Evolutionary conservation across 2,329 filamentous ascomycete genomes (phyloP), one percentile per base, ranked within the genome.

Genomic region (Cylindrodendrum hubeiense): DNA sequence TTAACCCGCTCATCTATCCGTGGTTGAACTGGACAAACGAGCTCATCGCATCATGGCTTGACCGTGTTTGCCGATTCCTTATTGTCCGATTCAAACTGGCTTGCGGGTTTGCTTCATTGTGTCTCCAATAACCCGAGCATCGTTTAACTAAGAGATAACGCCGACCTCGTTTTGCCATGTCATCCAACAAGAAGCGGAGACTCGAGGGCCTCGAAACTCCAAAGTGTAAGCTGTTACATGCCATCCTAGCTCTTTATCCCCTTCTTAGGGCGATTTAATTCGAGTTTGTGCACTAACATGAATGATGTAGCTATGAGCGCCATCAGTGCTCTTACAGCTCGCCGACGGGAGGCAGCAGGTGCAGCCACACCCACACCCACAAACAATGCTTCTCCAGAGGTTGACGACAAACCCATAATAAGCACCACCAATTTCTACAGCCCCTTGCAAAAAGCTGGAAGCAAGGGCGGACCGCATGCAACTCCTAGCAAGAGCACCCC

Each of bases 291-390:
- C 4, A 12, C 47, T 67, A 34, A 65, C 13, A 19, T 21, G 24
- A 17, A 22, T n/a, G n/a, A 17, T 28, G 67, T 68, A 60, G 68
- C 74, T 3, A 72, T 76, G 61, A 80, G 76, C 43, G 79, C 79
- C n/a, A 67, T 80, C n/a, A 80, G 78, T 65, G 79, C 79, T 6
- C 67, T 81, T 21, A 76, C 79, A 34, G 79, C 79, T 63, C 74
- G 78, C 15, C 75, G 79, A 30, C 76, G 73, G 54, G 72, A 70
- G 51, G 67, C 67, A 12, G 63, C 67, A 30, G 66, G 55, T 12
- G 56, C 67, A 17, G 41, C 69, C 34, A 50, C 67, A 15, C 49
- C 62, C 49, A 21, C 65, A 55, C 39, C 44, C 10, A 21, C 65
- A 55, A 39, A 39, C 10, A 54, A 66, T 26, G n/a, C 60, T 26